These are phyloP conservation scores for Monilinia laxa DNA, from an alignment of 2,329 filamentous ascomycete genomes.

Conservation along the genomic window DNA sequence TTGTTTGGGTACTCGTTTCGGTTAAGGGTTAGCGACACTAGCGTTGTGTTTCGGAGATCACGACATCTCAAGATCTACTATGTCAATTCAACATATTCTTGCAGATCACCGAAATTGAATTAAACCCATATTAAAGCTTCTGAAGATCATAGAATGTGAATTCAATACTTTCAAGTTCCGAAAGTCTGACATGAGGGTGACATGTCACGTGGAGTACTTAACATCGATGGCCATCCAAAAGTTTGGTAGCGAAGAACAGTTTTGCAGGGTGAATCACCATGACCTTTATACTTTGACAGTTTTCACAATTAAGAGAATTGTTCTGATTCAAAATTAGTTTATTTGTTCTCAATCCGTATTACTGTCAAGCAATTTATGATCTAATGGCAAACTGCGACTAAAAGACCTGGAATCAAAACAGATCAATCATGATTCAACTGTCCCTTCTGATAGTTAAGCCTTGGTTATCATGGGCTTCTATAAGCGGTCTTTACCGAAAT, in stretches of 20 bases:
- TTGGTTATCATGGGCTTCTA: neutral
- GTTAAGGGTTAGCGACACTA: slow-evolving; percentile 18
- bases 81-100: fast-evolving
- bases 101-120: fast-evolving
- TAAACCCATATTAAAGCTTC: fast-evolving
- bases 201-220: neutral
- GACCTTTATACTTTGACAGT: neutral
- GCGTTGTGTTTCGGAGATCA: neutral
- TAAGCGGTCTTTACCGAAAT: neutral
- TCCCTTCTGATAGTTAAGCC: neutral
- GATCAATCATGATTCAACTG: neutral
- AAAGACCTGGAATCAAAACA: neutral
- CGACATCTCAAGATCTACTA: neutral
- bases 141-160: too few species aligned
- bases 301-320: neutral
- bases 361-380: neutral
- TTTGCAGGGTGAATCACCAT: neutral
- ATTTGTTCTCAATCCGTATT: too few species aligned
- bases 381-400: neutral
- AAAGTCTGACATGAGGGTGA: neutral
- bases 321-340: neutral
- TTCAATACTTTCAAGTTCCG: too few species aligned
- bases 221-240: neutral
- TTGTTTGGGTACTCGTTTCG: neutral
- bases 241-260: neutral